phyloP scores from a whole-genome alignment of 2,329 filamentous ascomycete species.

The Colletotrichum tabaci region DNA sequence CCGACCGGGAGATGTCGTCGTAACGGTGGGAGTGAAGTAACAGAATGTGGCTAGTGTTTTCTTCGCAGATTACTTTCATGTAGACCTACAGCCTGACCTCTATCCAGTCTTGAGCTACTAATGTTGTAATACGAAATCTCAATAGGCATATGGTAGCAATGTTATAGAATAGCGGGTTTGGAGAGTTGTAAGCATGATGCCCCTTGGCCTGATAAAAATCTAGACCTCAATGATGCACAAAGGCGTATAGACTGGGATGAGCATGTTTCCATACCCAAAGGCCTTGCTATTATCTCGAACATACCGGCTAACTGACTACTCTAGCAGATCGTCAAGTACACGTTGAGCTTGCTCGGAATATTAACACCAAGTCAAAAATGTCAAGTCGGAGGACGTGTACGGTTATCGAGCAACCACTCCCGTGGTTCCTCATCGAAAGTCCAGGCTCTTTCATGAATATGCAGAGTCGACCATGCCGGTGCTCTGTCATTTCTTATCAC shows the following conservation, averaged over 20 bases:
- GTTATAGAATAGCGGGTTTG: slow-evolving; percentile 71
- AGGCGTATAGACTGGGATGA: slow-evolving; percentile 72
- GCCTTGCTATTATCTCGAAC: not conserved
- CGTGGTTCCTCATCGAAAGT: slow-evolving; percentile 72
- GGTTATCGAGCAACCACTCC: slow-evolving; percentile 66
- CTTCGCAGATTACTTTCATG: too few species aligned
- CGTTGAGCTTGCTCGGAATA: slow-evolving; percentile 61
- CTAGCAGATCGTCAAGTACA: slow-evolving; percentile 58
- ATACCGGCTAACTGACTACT: slow-evolving; percentile 39
- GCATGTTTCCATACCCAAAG: not conserved
- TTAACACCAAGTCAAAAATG: slow-evolving; percentile 68
- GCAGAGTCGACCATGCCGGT: slow-evolving; percentile 69
- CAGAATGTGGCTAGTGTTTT: too few species aligned
- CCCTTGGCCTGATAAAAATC: slow-evolving; percentile 68
- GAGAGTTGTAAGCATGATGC: slow-evolving; percentile 75
- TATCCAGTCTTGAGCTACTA: too few species aligned
- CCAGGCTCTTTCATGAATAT: slow-evolving; percentile 69
- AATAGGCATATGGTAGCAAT: slow-evolving; percentile 75
- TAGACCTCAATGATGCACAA: slow-evolving; percentile 75
- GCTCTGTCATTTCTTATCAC: slow-evolving; percentile 75
- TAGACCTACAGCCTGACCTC: too few species aligned
- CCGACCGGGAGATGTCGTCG: too few species aligned
- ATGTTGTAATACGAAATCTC: slow-evolving; percentile 67
- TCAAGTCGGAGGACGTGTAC: slow-evolving; percentile 74
- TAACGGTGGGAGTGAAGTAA: too few species aligned